These are phyloP conservation scores for Ceratocystis albifundus DNA, from an alignment of 2,329 filamentous ascomycete species.

Conservation along the genomic window DNA sequence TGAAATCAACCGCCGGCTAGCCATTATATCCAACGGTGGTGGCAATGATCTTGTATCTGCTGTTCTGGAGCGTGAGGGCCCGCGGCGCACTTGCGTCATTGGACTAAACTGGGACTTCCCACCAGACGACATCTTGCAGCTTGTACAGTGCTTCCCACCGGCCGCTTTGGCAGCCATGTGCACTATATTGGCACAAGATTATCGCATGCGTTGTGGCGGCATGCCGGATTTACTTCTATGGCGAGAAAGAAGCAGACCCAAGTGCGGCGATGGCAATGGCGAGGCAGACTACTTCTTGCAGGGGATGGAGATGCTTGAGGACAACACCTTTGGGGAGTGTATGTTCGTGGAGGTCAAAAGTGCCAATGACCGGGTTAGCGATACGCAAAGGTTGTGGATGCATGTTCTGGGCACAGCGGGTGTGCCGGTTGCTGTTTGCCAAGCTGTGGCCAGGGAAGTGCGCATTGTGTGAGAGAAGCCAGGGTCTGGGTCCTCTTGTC, in stretches of 20 bases:
- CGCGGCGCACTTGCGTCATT: conserved; percentile 70
- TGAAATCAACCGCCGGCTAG: conserved; percentile 79
- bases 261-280: conserved; percentile 21
- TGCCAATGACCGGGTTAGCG: conserved; percentile 84
- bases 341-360: conserved; percentile 74
- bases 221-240: conserved; percentile 90
- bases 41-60: conserved; percentile 54
- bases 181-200: conserved; percentile 93
- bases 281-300: conserved; percentile 6
- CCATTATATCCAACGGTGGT: conserved; percentile 74
- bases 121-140: conserved; percentile 64
- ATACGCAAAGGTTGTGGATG: conserved; percentile 94
- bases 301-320: no score
- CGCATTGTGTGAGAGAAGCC: not conserved
- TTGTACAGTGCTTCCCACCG: conserved; percentile 67
- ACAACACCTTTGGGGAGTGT: conserved; percentile 39
- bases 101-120: conserved; percentile 87
- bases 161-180: conserved; percentile 72
- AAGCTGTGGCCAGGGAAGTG: conserved; percentile 44
- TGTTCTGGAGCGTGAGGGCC: conserved; percentile 57
- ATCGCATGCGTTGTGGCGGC: conserved; percentile 68
- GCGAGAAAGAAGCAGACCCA: conserved; percentile 36
- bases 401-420: conserved; percentile 81
- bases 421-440: conserved; percentile 70
- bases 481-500: not conserved